Evolutionary conservation across 2,329 filamentous ascomycete genomes (phyloP), one percentile per base, ranked within the genome.

Genomic region (Macrophomina tecta): DNA sequence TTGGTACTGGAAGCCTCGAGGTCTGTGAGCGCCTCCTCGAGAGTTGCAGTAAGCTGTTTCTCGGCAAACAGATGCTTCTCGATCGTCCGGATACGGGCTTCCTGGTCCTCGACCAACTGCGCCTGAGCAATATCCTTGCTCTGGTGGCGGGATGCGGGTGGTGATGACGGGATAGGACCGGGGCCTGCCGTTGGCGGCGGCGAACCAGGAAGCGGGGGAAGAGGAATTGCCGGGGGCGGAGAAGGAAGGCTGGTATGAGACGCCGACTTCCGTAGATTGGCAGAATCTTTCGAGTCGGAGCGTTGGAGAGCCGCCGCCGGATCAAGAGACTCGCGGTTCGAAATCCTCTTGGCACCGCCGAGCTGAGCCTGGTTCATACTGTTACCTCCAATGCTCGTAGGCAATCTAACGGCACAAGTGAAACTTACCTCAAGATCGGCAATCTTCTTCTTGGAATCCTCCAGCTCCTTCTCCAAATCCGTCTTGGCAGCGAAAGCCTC

Each of bases 41-140:
- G 86, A 2, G 94, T 98, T 56, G 92, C 90, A 0, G 94, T 99
- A 68, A 99, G 89, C 78, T 98, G 94, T 77, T 97, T 97, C 84
- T 99, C 95, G 3, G 95, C 95, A 70, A 91, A 91, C 30, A 99
- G 86, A 76, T 98, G 93, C 83, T 97, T 98, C 84, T 99, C 94
- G 69, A 99, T 97, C 6, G 93, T 96, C 68, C 91, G 90, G 76
- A 99, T 96, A 70, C 94, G 93, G 51, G 92, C 91, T 77, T 99
- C 95, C 78, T 97, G 94, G 73, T 99, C 95, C 75, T 98, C 94
- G 68, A 94, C 88, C 70, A 97, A 86, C 74, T 97, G 94, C 60
- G 90, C 87, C 68, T 90, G 86, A 62, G 90, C 84, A 66, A 89
- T 86, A 73, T 97, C 93, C 77, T 95, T 96, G 83, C 93, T 96